phyloP scores from a whole-genome alignment of 768 basidiomycete species.

The Strobilomyces echinocephalus region DNA sequence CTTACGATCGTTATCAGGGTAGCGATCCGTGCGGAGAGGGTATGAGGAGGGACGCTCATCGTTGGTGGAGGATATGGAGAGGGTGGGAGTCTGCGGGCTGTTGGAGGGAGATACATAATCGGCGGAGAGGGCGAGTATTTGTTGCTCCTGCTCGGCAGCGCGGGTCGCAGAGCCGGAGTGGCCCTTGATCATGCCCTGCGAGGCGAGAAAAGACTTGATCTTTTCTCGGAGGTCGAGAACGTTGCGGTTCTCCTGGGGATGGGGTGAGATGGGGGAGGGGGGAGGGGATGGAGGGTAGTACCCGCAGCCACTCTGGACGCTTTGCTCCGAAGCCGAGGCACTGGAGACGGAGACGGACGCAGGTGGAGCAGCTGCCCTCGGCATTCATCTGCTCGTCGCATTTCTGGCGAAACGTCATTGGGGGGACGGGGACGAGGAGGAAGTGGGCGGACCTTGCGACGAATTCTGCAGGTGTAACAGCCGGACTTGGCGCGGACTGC shows the following conservation, averaged over 20 bases:
- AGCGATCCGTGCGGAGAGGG: constrained; percentile 27
- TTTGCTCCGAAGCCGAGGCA: constrained; percentile 84
- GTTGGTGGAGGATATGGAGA: constrained; percentile 40
- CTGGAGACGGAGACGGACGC: constrained; percentile 73
- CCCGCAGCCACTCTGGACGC: constrained; percentile 81
- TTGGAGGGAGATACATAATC: constrained; percentile 37
- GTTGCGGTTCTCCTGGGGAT: constrained; percentile 58
- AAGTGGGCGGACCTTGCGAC: constrained; percentile 67
- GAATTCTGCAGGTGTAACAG: constrained; percentile 84
- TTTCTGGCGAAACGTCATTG: constrained; percentile 48
- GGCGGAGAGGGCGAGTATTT: constrained; percentile 47
- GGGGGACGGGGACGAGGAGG: constrained; percentile 1
- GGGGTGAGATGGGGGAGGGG: constrained; percentile 9
- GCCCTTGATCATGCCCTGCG: constrained; percentile 87
- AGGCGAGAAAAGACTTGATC: constrained; percentile 73
- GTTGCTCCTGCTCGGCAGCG: constrained; percentile 49
- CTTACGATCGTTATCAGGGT: constrained; percentile 30
- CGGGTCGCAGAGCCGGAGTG: constrained; percentile 70
- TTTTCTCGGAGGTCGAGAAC: constrained; percentile 67
- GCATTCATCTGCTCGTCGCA: constrained; percentile 71
- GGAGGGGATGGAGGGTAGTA: constrained; percentile 24
- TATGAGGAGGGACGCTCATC: constrained; percentile 36
- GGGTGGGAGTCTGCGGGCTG: constrained; percentile 45
- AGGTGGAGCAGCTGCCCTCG: constrained; percentile 67
- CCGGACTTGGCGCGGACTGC: constrained; percentile 82